Conservation (phyloP, 2,329 filamentous ascomycete species). For the Microdochium nivale region DNA sequence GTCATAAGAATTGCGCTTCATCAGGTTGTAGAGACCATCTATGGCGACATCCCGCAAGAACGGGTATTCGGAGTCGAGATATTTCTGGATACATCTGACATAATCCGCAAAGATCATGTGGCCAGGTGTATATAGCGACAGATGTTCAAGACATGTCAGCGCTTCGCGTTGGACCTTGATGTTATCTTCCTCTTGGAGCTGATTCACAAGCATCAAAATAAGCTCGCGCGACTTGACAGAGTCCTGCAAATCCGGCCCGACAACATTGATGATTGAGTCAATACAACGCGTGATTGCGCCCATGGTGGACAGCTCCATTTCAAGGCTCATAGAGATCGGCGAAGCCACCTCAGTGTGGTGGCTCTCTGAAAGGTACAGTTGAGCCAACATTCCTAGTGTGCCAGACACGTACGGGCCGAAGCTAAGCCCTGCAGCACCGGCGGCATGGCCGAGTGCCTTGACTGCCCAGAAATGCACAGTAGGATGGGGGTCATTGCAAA, state of each 20-base stretch:
- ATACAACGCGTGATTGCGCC: slow-evolving; percentile 81
- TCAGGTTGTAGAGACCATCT: slow-evolving; percentile 84
- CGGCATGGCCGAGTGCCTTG: slow-evolving; percentile 76
- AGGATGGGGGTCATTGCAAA: slow-evolving; percentile 91
- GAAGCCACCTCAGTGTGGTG: slow-evolving; percentile 80
- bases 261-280: slow-evolving; percentile 92
- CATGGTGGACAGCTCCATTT: slow-evolving; percentile 74
- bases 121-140: slow-evolving; percentile 84
- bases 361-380: slow-evolving; percentile 84
- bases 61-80: slow-evolving; percentile 60
- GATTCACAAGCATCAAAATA: slow-evolving; percentile 75
- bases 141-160: slow-evolving; percentile 77
- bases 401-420: slow-evolving; percentile 88
- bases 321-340: slow-evolving; percentile 79
- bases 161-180: slow-evolving; percentile 65
- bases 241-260: slow-evolving; percentile 92
- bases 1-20: slow-evolving; percentile 83
- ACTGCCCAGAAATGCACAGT: slow-evolving; percentile 95
- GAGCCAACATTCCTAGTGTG: slow-evolving; percentile 86
- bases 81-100: slow-evolving; percentile 70
- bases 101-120: slow-evolving; percentile 80
- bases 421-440: slow-evolving; percentile 84
- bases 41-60: slow-evolving; percentile 73
- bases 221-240: slow-evolving; percentile 85
- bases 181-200: slow-evolving; percentile 72